Base-by-base conservation (phyloP, 352 stramenopile genomes). In the Globisporangium nodosum region DNA sequence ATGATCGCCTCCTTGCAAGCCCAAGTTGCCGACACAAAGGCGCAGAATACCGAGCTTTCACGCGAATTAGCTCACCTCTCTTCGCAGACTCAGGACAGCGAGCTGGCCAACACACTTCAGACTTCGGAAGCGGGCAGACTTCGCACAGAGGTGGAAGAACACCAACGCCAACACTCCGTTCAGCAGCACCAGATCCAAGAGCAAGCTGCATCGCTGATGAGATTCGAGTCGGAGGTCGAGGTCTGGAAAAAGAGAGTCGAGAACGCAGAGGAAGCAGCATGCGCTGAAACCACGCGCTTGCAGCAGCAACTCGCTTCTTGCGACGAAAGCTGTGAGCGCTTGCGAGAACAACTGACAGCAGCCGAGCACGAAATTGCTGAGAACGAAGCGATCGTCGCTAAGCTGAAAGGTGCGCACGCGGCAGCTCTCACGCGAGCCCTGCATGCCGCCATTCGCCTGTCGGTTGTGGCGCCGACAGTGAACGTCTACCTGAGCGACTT, bases 401-500 rank as follows among this genome's bases (percentile, higher is more conserved):
- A 60, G n/a, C 59, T 79, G 42, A 69, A 74, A 16, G 49, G 45
- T 33, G 58, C 63, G 2, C 71, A 86, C 42, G 54, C 60, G 3
- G 49, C 53, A 30, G 57, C 69, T 3, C 48, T 88, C 18, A 68
- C 79, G 33, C 61, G 69, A 11, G 63, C 75, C 0, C 16, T 85
- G 18, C 70, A 85, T 15, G 77, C 71, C 0, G 56, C 73, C 13
- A 71, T 94, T 20, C 76, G 85, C 1, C 65, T 94, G 3, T 94
- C 82, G 35, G 76, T 92, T 1, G 81, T 94, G 15, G 82, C 85
- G n/a, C 85, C 82, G 3, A 94, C 82, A 0, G 82, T 92, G 7
- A 92, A 92, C 48, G 82, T 92, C 15, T 81, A 92, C 52, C 56
- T 94, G 39, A 79, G 69, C 18, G 69, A 76, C 33, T 70, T 63